These are phyloP conservation scores for Schizosaccharomyces lindneri DNA, from an alignment of 805 yeast genomes.

Conservation along the genomic window DNA sequence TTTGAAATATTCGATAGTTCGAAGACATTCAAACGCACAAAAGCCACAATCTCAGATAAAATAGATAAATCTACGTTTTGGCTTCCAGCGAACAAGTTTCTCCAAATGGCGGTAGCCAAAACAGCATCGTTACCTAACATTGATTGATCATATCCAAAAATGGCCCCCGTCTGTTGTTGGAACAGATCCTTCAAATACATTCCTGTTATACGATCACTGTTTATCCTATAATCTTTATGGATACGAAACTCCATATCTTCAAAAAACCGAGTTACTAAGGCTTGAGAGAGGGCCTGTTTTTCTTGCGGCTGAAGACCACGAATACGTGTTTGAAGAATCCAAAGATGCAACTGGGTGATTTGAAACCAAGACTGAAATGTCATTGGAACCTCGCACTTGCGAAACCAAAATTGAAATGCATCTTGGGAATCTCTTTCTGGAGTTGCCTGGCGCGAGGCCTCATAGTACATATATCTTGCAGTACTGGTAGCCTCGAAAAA, in stretches of 20 bases:
- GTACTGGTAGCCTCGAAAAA: not conserved
- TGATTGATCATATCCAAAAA: constrained; percentile 83
- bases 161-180: constrained; percentile 68
- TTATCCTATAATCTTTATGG: constrained; percentile 64
- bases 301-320: constrained; percentile 82
- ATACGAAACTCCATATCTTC: constrained; percentile 71
- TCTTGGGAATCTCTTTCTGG: not conserved
- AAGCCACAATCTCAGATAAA: not conserved
- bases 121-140: constrained; percentile 23
- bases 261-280: constrained; percentile 68
- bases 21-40: not conserved
- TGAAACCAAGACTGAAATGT: constrained; percentile 95
- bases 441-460: not conserved
- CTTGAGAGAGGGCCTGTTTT: constrained; percentile 77
- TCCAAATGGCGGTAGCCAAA: constrained; percentile 22
- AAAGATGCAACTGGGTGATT: constrained; percentile 66
- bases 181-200: constrained; percentile 74
- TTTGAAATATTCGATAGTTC: constrained; percentile 34
- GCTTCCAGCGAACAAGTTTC: constrained; percentile 65
- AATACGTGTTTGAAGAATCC: constrained; percentile 89
- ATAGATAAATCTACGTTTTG: constrained; percentile 31
- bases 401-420: not conserved
- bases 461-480: not conserved
- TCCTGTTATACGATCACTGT: constrained; percentile 58
- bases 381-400: constrained; percentile 28